Conservation (phyloP, 1,284 basidiomycete genomes). For the Ganoderma meredithae region DNA sequence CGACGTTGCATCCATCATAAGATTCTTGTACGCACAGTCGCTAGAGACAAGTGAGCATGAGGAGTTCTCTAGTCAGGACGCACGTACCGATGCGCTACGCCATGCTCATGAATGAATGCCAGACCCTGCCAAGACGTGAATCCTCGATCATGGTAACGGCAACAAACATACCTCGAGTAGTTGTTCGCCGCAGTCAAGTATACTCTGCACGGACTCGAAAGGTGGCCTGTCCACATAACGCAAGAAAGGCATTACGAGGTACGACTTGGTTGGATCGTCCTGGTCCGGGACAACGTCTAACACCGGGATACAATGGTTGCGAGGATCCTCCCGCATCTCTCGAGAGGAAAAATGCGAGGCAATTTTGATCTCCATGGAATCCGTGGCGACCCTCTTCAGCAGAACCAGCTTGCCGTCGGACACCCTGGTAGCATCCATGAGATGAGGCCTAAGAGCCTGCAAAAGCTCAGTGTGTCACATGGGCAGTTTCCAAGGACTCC, state of each 20-base stretch:
- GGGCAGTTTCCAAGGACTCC: not conserved
- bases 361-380: not conserved
- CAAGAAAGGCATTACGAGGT: constrained; percentile 1
- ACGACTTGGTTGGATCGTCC: not conserved
- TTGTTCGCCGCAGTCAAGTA: not conserved
- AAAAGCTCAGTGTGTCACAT: not conserved
- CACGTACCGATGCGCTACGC: not conserved
- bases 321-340: not conserved
- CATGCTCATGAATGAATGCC: not conserved
- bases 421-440: not conserved
- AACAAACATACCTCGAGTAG: not conserved
- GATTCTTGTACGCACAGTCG: too few relatives aligned
- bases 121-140: not conserved
- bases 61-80: not conserved
- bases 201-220: not conserved
- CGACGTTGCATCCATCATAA: too few relatives aligned
- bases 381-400: not conserved
- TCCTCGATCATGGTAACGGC: not conserved
- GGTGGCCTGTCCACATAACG: not conserved
- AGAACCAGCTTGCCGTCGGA: not conserved
- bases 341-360: not conserved
- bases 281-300: not conserved
- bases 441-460: not conserved
- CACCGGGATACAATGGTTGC: not conserved
- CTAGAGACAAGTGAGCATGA: not conserved